Evolutionary conservation across 345 rosid genomes (phyloP).

Genomic region (Hibiscus syriacus): DNA sequence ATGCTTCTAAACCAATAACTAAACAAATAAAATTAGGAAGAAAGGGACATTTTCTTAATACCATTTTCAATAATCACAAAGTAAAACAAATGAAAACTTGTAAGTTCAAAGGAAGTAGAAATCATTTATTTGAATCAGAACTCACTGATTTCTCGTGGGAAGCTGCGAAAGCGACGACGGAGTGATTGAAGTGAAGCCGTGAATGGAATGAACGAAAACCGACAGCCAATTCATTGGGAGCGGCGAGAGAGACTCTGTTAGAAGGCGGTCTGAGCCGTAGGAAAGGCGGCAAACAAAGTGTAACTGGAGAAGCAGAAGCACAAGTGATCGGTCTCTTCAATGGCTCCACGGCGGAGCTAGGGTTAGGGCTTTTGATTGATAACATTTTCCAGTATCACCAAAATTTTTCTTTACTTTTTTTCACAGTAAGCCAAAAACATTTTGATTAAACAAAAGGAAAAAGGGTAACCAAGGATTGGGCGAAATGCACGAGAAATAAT

Average conservation of each 20-base stretch:
- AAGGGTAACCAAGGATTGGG: background rate
- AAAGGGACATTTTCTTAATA: background rate
- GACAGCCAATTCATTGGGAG: conserved; percentile 23
- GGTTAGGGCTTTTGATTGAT: conserved; percentile 33
- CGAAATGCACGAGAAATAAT: too few species aligned
- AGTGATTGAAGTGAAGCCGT: conserved; percentile 17
- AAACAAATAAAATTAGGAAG: background rate
- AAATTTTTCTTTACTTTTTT: too few species aligned
- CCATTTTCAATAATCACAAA: background rate
- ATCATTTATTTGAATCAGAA: background rate
- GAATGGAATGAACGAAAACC: conserved; percentile 28
- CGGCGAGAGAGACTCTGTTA: conserved; percentile 8
- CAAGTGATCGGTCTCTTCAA: conserved; percentile 14
- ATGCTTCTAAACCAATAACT: conserved; percentile 28
- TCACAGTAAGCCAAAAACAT: too few species aligned
- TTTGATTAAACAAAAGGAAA: background rate
- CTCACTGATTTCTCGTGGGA: conserved; percentile 66
- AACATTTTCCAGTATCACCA: conserved; percentile 12
- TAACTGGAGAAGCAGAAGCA: conserved; percentile 16
- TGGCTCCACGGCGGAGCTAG: conserved; percentile 8
- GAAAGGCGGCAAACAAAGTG: conserved; percentile 15
- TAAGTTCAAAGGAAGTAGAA: background rate
- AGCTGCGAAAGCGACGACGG: conserved; percentile 33
- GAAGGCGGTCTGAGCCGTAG: conserved; percentile 19
- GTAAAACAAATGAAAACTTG: background rate